A percentile compares a stretch with the other conserved stretches of the same genome.
Conservation (phyloP, 768 basidiomycete species). For the Rhizopogon vulgaris region DNA sequence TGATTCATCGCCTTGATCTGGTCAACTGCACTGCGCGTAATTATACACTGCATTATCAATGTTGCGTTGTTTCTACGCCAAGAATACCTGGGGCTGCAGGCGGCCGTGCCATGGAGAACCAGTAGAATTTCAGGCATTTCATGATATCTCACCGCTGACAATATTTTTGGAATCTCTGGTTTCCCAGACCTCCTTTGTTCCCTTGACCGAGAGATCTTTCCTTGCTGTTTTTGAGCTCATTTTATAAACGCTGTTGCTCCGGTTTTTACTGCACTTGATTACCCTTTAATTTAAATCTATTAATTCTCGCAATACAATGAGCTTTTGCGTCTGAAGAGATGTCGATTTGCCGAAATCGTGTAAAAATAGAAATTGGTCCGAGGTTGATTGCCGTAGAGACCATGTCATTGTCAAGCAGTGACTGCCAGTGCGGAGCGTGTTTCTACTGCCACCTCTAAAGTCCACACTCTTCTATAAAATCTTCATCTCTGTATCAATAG, state of each 20-base stretch:
- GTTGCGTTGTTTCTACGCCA: no score
- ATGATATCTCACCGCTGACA: no score
- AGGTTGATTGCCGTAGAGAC: conserved; percentile 6
- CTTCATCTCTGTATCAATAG: conserved; percentile 11
- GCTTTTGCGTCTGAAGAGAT: neutral
- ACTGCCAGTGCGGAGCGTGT: neutral
- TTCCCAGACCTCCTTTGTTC: no score
- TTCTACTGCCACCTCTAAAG: neutral
- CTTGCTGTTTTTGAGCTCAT: neutral
- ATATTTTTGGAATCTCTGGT: no score
- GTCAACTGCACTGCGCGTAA: no score
- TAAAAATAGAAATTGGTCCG: conserved; percentile 2
- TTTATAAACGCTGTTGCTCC: neutral
- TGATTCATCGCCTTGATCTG: no score
- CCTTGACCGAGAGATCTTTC: neutral
- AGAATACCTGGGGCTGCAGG: no score
- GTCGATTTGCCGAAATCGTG: neutral
- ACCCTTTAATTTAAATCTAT: no score
- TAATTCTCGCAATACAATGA: no score
- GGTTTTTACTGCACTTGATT: neutral
- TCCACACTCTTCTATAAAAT: conserved; percentile 3
- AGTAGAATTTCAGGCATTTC: no score
- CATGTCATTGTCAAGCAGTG: neutral
- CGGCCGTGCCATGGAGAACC: no score
- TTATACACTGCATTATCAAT: no score